phyloP scores from a whole-genome alignment of 2,329 filamentous ascomycete genomes.

The Diaporthe helianthi region DNA sequence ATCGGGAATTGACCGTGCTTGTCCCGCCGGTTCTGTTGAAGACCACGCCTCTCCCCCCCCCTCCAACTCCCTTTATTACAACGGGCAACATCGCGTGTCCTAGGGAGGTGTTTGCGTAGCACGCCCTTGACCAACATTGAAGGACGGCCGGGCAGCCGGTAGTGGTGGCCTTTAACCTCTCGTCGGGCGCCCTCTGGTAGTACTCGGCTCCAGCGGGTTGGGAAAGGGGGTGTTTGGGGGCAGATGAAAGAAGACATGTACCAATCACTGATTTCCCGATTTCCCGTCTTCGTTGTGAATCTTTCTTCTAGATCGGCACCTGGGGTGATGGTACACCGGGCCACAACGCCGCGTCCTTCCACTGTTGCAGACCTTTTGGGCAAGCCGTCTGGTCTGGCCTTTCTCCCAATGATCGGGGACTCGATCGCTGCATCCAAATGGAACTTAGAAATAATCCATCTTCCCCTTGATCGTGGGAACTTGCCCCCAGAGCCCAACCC shows the following conservation, averaged over 20 bases:
- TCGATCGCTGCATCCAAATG: too few relatives aligned
- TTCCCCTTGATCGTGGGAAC: background rate
- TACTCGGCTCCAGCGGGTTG: background rate
- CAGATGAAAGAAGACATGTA: too few relatives aligned
- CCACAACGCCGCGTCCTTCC: too few relatives aligned
- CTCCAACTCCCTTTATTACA: too few relatives aligned
- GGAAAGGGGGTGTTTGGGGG: too few relatives aligned
- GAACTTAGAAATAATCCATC: background rate
- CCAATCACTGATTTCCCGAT: too few relatives aligned
- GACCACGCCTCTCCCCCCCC: background rate
- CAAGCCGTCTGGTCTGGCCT: background rate
- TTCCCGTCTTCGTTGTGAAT: too few relatives aligned
- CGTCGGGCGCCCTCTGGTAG: background rate
- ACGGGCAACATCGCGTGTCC: background rate
- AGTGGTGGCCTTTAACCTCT: background rate
- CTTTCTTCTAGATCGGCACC: too few relatives aligned
- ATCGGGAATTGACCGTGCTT: too few relatives aligned
- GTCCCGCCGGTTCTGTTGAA: background rate
- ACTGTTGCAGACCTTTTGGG: background rate
- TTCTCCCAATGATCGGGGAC: background rate
- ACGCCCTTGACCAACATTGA: background rate
- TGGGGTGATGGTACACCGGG: too few relatives aligned
- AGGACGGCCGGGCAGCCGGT: background rate
- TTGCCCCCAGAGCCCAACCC: background rate
- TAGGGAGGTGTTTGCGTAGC: slow-evolving; percentile 13